These are phyloP conservation scores for Pulveroboletus ravenelii DNA, from an alignment of 768 basidiomycete genomes.

Conservation along the genomic window DNA sequence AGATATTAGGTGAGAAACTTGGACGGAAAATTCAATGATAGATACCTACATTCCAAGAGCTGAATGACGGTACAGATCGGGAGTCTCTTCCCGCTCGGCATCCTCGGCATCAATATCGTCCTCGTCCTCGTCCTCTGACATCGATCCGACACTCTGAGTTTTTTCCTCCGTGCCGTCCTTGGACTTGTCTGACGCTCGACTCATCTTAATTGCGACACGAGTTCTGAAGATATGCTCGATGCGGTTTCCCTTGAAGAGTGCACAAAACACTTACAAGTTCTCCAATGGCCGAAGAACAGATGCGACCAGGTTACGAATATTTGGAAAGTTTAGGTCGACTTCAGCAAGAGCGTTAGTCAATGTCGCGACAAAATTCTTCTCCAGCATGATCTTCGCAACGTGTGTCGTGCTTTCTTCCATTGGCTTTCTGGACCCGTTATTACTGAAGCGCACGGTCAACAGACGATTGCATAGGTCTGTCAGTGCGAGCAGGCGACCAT, in stretches of 20 bases:
- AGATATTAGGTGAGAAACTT: slow-evolving; percentile 7
- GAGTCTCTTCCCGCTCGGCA: slow-evolving; percentile 69
- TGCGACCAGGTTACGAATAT: slow-evolving; percentile 80
- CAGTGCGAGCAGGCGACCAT: slow-evolving; percentile 83
- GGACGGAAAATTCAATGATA: not conserved
- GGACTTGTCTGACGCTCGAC: slow-evolving; percentile 61
- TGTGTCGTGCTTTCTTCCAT: slow-evolving; percentile 78
- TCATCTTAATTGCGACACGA: slow-evolving; percentile 98
- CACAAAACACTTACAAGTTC: slow-evolving; percentile 59
- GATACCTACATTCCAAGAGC: slow-evolving; percentile 82
- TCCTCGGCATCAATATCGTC: slow-evolving; percentile 58
- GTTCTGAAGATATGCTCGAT: slow-evolving; percentile 48
- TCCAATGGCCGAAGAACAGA: slow-evolving; percentile 87
- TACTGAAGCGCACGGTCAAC: slow-evolving; percentile 71
- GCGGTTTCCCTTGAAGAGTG: not conserved
- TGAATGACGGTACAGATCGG: slow-evolving; percentile 93
- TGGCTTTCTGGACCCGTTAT: slow-evolving; percentile 45
- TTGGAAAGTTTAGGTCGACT: slow-evolving; percentile 93
- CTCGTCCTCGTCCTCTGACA: slow-evolving; percentile 45
- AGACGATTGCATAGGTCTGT: slow-evolving; percentile 86
- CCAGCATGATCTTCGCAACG: slow-evolving; percentile 95
- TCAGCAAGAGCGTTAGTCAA: slow-evolving; percentile 87
- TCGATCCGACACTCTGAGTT: slow-evolving; percentile 37
- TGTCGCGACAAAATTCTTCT: slow-evolving; percentile 91
- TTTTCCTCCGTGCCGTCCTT: slow-evolving; percentile 53